Base-by-base conservation (phyloP, 805 yeast genomes). In the Myxozyma geophila region DNA sequence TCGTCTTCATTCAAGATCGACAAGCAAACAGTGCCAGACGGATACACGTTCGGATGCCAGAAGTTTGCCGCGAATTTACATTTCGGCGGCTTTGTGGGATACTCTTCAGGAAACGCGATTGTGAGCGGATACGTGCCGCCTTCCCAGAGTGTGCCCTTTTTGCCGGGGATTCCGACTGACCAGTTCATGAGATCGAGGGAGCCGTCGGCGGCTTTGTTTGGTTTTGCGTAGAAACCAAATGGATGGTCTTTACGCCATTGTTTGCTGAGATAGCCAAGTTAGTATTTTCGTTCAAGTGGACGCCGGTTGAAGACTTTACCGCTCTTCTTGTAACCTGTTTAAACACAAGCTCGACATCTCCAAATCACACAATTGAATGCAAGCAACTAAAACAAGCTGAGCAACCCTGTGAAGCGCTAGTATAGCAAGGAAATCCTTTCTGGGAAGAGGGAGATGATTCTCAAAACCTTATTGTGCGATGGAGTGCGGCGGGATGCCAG, bases 161-260 rank as follows among this genome's bases (percentile, higher is more conserved):
- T 92, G 10, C 99, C 99, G 8, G 99, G 99, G 59, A 95, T 89
- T 33, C 98, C 98, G 17, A 97, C 96, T 15, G 85, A 85, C 99
- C 99, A 95, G 72, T 78, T 82, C 73, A 89, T 88, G 67, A 95
- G 80, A 75, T 95, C 92, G 67, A 95, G 80, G 0, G 91, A 79
- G 2, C 99, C 99, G 72, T 92, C 96, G 1, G 80, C 72, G n/a
- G 82, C 80, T 74, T 89, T 92, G 33, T 78, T 74, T 13, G 99
- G 99, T 73, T 90, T 90, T 44, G 99, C 99, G 70, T 79, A 92
- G 77, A 95, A 95, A 7, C 98, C 98, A 77, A 92, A 95, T 0
- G 99, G 99, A 74, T 95, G 99, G 75, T 92, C 97, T 75, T 91
- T 93, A 70, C 99, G 86, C 99, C 99, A 95, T 75, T 89, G 91